Evolutionary conservation across 2,329 filamentous ascomycete species (phyloP), one percentile per base, ranked within the genome.

Genomic region (Coniella vitis): DNA sequence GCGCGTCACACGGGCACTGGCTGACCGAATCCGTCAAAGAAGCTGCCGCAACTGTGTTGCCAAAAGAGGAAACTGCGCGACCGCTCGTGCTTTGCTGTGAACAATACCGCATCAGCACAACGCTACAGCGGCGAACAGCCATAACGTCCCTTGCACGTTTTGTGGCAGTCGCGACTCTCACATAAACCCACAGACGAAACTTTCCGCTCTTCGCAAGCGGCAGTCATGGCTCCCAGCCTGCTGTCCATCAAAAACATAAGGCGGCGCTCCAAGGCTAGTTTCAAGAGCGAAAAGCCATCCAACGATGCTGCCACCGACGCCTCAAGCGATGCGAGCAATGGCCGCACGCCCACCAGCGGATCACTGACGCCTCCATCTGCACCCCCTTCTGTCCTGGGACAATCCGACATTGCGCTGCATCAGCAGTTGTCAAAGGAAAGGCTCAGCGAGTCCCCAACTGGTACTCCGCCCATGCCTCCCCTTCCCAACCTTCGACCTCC

Each of bases 311-410:
- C 47, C 36, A 79, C 75, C 41, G 79, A 84, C 58, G 75, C 75
- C 8, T 79, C 78, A 40, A 82, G 78, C 63, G 79, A 81, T 61
- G 76, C 75, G 36, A 77, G 73, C 60, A 74, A 79, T 58, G 77
- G 75, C 57, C 81, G 78, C 29, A 74, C 80, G 45, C 78, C 79
- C 34, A 81, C 80, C 12, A 86, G 76, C 62, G 87, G 83, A 59
- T 84, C 84, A 42, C 70, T 84, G 38, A 90, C 88, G 42, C 86
- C 87, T 34, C 86, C 87, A 0, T 86, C 84, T n/a, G 75, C 85
- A 42, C 73, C 81, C 56, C 76, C 81, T 40, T 86, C 84, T n/a
- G 76, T 85, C 40, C 73, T 82, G 57, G 77, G 81, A 41, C 76
- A 81, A 51, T 83, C 84, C 50, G 78, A 84, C 54, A 81, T 82